Evolutionary conservation across 495 filamentous ascomycete genomes (phyloP), one percentile per base, ranked within the genome.

Genomic region (Penicillium paxilli): DNA sequence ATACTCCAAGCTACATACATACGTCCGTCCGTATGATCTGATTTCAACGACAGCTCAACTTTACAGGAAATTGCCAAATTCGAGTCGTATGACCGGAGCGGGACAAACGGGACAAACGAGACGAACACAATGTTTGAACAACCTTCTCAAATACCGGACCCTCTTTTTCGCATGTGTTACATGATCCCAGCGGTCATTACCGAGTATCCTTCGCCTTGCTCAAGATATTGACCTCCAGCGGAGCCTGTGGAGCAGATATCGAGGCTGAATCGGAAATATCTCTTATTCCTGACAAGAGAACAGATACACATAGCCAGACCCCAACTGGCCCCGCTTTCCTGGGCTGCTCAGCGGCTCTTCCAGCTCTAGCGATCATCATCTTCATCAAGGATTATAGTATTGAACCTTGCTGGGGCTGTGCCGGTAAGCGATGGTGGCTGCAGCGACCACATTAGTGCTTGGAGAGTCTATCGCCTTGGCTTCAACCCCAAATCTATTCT

Each of bases 221-320:
- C 35, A 7, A 38, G 14, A n/a, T 17, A 8, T 32, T 17, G 40
- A 23, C 45, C 37, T 24, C 40, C 25, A 42, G 33, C 24, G 17
- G 9, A 24, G 23, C 17, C 35, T 12, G 52, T 55, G 57, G 57
- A 48, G 57, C 47, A 42, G 44, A 42, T 50, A 19, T 32, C 49
- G 30, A 35, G 49, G 57, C 52, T 52, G 49, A 55, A 22, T 41
- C 33, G 41, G 48, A 20, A 41, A 30, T n/a, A n/a, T 23, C 47
- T 47, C 38, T 45, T 25, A n/a, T 42, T 12, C 20, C 40, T 20
- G 20, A 42, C 35, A 4, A 42, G 40, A 14, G 49, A 40, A n/a
- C 9, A 44, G 22, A 11, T 19, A 37, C 2, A 32, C 11, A 32
- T 11, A 51, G 1, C 41, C 9, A 42, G 32, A 17, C 46, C 52